Percentiles rank a stretch among this genome's conserved stretches.
Conservation (phyloP, 768 basidiomycete species). For the Mycena rosella region DNA sequence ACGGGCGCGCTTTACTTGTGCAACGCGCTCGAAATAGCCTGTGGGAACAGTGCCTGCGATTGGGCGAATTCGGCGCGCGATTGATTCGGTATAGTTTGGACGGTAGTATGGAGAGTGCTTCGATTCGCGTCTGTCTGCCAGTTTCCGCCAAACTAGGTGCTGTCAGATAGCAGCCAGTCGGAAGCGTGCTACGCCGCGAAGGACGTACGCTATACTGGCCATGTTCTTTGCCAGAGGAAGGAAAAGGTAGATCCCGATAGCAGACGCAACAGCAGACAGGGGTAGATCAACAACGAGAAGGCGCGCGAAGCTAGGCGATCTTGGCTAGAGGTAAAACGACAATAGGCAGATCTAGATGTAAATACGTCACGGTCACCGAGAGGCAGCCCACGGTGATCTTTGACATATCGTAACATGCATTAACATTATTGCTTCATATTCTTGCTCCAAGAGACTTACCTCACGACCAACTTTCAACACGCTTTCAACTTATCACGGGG, state of each 20-base stretch:
- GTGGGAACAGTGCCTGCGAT: conserved; percentile 32
- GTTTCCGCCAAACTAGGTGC: conserved; percentile 31
- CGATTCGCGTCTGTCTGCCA: conserved; percentile 23
- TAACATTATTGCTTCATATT: not conserved
- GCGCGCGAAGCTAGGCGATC: conserved; percentile 32
- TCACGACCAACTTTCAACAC: not conserved
- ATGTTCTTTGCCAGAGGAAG: not conserved
- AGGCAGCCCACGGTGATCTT: conserved; percentile 4
- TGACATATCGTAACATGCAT: not conserved
- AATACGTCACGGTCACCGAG: conserved; percentile 20
- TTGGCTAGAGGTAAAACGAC: conserved; percentile 8
- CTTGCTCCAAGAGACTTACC: not conserved
- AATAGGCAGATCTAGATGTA: conserved; percentile 18
- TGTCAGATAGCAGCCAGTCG: conserved; percentile 21
- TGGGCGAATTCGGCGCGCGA: conserved; percentile 11
- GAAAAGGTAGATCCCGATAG: not conserved
- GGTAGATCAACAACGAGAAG: conserved; percentile 12
- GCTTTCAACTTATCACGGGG: conserved; percentile 5
- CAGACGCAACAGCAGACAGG: not conserved
- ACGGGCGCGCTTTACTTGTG: not conserved
- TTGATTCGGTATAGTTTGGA: not conserved
- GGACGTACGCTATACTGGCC: not conserved
- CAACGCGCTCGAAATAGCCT: conserved; percentile 8
- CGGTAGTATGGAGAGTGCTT: not conserved
- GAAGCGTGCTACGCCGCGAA: conserved; percentile 24